Evolutionary conservation across 1,139 yeast species (phyloP).

Genomic region (Yamadazyma conglobata): DNA sequence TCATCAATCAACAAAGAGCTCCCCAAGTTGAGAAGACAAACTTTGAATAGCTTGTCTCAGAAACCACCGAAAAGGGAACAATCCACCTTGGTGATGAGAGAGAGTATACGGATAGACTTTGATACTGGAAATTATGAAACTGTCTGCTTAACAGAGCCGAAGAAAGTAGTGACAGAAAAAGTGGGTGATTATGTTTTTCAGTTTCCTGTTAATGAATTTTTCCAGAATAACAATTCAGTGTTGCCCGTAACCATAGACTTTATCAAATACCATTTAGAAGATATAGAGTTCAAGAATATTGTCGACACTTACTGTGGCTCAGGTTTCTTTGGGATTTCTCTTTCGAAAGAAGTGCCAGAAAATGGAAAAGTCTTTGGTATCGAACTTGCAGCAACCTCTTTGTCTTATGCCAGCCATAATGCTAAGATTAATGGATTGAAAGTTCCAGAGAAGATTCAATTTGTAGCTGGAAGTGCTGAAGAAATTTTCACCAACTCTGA

Average conservation of each 20-base stretch:
- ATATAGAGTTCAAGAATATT: constrained; percentile 24
- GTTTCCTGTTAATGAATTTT: constrained; percentile 90
- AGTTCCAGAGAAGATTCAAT: constrained; percentile 26
- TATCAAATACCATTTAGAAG: constrained; percentile 23
- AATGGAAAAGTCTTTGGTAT: constrained; percentile 41
- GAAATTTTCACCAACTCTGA: constrained; percentile 27
- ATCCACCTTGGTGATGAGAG: constrained; percentile 23
- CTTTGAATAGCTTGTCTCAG: background rate
- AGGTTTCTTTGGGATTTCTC: constrained; percentile 43
- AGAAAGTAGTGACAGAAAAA: constrained; percentile 77
- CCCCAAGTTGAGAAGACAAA: constrained; percentile 7
- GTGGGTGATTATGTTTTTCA: constrained; percentile 74
- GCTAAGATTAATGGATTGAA: constrained; percentile 37
- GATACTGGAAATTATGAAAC: constrained; percentile 29
- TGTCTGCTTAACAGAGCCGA: constrained; percentile 53
- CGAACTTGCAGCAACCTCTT: constrained; percentile 33
- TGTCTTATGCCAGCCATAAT: constrained; percentile 37
- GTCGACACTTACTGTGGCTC: constrained; percentile 48
- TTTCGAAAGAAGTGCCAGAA: constrained; percentile 26
- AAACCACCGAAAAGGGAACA: constrained; percentile 4
- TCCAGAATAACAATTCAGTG: constrained; percentile 80
- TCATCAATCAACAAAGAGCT: constrained; percentile 50
- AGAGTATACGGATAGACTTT: constrained; percentile 29
- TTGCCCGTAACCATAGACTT: constrained; percentile 35
- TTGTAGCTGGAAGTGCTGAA: constrained; percentile 39